A percentile compares a stretch with the other conserved stretches of the same genome.
These are phyloP conservation scores for Naganishia friedmannii DNA, from an alignment of 768 basidiomycete species.

Conservation along the genomic window DNA sequence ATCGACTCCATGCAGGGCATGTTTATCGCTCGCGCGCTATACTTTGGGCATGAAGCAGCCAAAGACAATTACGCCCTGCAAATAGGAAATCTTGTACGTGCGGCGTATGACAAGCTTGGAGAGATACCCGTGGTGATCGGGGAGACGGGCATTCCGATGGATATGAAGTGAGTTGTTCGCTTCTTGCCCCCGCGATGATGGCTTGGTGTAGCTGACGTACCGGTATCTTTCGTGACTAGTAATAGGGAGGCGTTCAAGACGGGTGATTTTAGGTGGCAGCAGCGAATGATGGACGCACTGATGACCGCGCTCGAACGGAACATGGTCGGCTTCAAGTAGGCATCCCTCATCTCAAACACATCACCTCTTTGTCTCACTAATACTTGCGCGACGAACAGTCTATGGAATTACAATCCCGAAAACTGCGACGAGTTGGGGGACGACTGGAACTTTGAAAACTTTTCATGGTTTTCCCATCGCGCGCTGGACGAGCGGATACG, in stretches of 20 bases:
- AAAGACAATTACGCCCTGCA: constrained; percentile 79
- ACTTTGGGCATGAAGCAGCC: constrained; percentile 80
- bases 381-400: constrained; percentile 54
- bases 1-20: constrained; percentile 63
- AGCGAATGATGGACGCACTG: constrained; percentile 91
- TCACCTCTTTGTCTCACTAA: too few species aligned
- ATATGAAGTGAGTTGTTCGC: constrained; percentile 72
- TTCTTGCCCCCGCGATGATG: not conserved
- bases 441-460: constrained; percentile 92
- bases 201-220: not conserved
- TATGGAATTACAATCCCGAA: constrained; percentile 92
- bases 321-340: constrained; percentile 81
- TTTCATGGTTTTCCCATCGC: constrained; percentile 77
- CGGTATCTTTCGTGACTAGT: constrained; percentile 53
- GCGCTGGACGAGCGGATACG: constrained; percentile 49
- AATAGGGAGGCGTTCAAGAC: constrained; percentile 67
- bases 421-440: constrained; percentile 79
- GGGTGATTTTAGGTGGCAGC: constrained; percentile 76
- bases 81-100: constrained; percentile 71
- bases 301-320: constrained; percentile 74
- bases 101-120: constrained; percentile 67
- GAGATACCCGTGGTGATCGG: constrained; percentile 82
- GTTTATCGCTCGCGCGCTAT: constrained; percentile 74
- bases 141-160: constrained; percentile 94
- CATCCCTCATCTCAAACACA: constrained; percentile 30